Evolutionary conservation across 305 asterid genomes (phyloP), one percentile per base, ranked within the genome.

Genomic region (Fraxinus nigra): DNA sequence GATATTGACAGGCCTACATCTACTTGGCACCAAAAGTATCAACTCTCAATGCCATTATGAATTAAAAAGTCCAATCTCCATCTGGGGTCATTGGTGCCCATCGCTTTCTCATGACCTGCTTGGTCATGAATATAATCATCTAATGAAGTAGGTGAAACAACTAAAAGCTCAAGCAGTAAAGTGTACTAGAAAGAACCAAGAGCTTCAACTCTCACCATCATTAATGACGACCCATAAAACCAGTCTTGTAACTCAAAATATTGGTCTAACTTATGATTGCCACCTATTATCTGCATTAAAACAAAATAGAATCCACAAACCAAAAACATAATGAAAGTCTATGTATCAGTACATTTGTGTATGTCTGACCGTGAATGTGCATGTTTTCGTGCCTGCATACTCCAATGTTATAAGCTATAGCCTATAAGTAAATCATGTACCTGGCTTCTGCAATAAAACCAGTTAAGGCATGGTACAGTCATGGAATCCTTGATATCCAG

Each of bases 191-290:
- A 78, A 72, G 72, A 72, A 28, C 75, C 82, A 81, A n/a, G 33
- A 81, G 34, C 56, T 80, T 72, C 73, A 81, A 18, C 67, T 59
- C 75, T 72, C 35, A 81, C 83, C 87, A 9, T 43, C 32, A 75
- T 33, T 8, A 65, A 26, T 11, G 7, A 24, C n/a, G 7, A 65
- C 73, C 26, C 18, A 3, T 24, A 18, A 63, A 63, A 63, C 72
- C 72, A 63, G 33, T 65, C 18, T 65, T 26, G 7, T 26, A 8
- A 11, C 73, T 20, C 70, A 24, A 7, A 2, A 7, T 61, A 9
- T 61, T 22, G 28, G 70, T 61, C 24, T 65, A 65, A 24, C 73
- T 26, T 7, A 56, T 56, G 10, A 20, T 56, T 56, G 67, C 28
- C 67, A 26, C 7, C 18, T 1, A 61, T 18, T 61, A 26, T 65